These are phyloP conservation scores for Ogataea kodamae DNA, from an alignment of 805 yeast species.

Conservation along the genomic window DNA sequence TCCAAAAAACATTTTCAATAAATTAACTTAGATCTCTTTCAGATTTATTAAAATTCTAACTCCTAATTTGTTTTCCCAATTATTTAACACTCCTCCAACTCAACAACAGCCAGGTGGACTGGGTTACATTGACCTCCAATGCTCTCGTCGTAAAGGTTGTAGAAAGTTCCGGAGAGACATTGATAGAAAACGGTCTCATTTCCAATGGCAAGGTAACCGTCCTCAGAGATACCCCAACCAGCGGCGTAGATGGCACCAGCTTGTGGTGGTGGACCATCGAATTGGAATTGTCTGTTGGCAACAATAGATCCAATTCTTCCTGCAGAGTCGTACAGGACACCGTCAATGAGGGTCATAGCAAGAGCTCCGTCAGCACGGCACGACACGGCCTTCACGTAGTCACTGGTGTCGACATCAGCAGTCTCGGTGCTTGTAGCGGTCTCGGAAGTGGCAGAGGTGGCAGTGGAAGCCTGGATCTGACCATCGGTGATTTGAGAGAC, in stretches of 20 bases:
- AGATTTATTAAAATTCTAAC: constrained; percentile 2
- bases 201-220: constrained; percentile 50
- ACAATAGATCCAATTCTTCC: constrained; percentile 59
- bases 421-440: constrained; percentile 26
- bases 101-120: constrained; percentile 42
- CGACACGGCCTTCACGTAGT: constrained; percentile 27
- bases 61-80: neutral
- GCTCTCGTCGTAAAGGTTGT: constrained; percentile 52
- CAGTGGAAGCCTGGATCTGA: constrained; percentile 23
- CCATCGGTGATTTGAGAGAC: constrained; percentile 40
- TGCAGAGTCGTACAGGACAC: constrained; percentile 42
- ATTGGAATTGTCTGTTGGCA: constrained; percentile 62
- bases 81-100: constrained; percentile 35
- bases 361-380: constrained; percentile 39
- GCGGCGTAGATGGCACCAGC: constrained; percentile 53
- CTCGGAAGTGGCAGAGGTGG: constrained; percentile 35
- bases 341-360: constrained; percentile 40
- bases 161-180: constrained; percentile 54
- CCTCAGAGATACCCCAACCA: constrained; percentile 46
- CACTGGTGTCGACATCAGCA: constrained; percentile 13
- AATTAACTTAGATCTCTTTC: neutral
- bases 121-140: constrained; percentile 46
- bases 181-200: constrained; percentile 45
- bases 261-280: constrained; percentile 65
- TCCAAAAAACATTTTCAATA: neutral